Conservation (phyloP, 495 filamentous ascomycete genomes). For the Hypoxylon fuscum region DNA sequence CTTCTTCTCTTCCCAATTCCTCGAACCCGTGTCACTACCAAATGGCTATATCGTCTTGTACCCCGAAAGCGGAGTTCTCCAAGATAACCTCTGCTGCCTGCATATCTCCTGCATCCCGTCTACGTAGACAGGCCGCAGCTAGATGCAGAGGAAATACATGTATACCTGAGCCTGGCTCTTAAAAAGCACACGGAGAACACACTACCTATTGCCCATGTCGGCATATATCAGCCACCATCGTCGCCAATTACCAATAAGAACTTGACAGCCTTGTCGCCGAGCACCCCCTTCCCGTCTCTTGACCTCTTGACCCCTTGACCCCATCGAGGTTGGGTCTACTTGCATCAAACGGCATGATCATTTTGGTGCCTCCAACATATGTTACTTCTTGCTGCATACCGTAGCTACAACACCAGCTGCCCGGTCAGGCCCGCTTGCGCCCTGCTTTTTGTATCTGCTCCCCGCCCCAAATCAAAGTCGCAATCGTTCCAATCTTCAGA, state of each 20-base stretch:
- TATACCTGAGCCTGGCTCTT: conserved; percentile 9
- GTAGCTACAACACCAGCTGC: conserved; percentile 25
- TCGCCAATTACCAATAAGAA: conserved; percentile 36
- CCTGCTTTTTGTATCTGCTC: conserved; percentile 28
- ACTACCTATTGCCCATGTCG: conserved; percentile 18
- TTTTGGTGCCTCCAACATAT: conserved; percentile 18
- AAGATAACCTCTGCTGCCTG: conserved; percentile 34
- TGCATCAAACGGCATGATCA: conserved; percentile 31
- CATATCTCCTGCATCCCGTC: conserved; percentile 39
- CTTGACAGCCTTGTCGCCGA: conserved; percentile 35
- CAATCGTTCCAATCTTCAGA: conserved; percentile 11
- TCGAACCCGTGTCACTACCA: conserved; percentile 20
- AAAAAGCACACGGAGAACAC: background rate
- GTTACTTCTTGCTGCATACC: conserved; percentile 24
- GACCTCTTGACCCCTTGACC: conserved; percentile 3
- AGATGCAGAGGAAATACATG: conserved; percentile 23
- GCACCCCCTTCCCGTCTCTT: conserved; percentile 21
- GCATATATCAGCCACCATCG: conserved; percentile 30
- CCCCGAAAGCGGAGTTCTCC: conserved; percentile 40
- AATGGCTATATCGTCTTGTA: conserved; percentile 36
- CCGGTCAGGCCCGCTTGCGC: conserved; percentile 13
- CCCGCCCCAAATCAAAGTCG: conserved; percentile 20
- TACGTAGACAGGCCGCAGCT: conserved; percentile 27
- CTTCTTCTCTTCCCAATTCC: conserved; percentile 28
- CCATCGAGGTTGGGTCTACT: conserved; percentile 32